Conservation (phyloP, 1,284 basidiomycete species). For the Thecaphora thlaspeos region DNA sequence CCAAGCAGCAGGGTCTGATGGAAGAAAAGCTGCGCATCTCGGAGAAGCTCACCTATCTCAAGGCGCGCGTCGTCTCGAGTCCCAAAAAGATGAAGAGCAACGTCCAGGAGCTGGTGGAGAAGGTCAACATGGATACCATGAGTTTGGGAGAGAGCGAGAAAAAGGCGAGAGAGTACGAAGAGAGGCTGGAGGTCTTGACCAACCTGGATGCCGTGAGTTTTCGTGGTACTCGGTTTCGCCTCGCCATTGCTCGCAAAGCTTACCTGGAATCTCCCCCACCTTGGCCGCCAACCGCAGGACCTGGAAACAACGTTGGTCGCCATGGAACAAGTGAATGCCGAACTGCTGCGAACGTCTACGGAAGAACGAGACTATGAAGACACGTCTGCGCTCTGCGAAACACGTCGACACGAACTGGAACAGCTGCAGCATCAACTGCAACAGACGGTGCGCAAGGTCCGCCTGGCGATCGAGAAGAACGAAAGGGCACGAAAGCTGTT, state of each 20-base stretch:
- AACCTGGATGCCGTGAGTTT: slow-evolving; percentile 10
- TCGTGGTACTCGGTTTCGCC: neutral
- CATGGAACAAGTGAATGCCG: slow-evolving; percentile 44
- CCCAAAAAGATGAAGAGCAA: slow-evolving; percentile 42
- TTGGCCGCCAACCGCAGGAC: slow-evolving; percentile 16
- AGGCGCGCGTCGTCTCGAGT: slow-evolving; percentile 37
- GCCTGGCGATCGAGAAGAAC: slow-evolving; percentile 6
- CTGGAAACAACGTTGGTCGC: slow-evolving; percentile 28
- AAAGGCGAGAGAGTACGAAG: slow-evolving; percentile 62
- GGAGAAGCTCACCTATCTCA: slow-evolving; percentile 44
- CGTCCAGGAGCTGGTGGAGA: slow-evolving; percentile 58
- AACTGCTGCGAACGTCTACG: slow-evolving; percentile 10
- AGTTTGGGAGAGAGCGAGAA: slow-evolving; percentile 74
- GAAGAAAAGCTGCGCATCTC: slow-evolving; percentile 44
- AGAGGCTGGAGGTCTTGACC: slow-evolving; percentile 34
- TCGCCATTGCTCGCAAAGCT: neutral
- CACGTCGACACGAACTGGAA: slow-evolving; percentile 28
- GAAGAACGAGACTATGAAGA: slow-evolving; percentile 4
- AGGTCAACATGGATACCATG: slow-evolving; percentile 68
- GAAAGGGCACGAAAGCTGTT: slow-evolving; percentile 11
- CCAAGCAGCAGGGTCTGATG: slow-evolving; percentile 39
- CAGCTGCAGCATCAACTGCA: slow-evolving; percentile 20
- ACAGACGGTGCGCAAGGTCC: slow-evolving; percentile 9
- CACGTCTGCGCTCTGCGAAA: slow-evolving; percentile 14
- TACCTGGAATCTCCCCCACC: neutral